Evolutionary conservation across 2,329 filamentous ascomycete species (phyloP).

Genomic region (Ophiosphaerella korrae): DNA sequence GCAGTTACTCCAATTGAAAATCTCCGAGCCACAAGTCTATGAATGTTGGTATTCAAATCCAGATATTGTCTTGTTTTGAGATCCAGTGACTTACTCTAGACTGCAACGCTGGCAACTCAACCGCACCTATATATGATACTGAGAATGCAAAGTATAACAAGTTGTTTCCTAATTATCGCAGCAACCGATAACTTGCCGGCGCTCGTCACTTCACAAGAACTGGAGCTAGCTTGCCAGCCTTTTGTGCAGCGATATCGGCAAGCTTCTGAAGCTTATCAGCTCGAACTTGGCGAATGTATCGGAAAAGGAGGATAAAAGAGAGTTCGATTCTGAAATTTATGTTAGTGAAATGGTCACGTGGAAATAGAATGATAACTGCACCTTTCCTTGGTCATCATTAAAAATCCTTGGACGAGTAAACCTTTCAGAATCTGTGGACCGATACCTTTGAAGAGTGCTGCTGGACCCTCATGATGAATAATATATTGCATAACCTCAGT

Average conservation of each 20-base stretch:
- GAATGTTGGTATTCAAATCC: background rate
- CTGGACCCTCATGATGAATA: conserved; percentile 79
- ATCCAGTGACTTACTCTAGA: background rate
- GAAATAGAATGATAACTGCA: conserved; percentile 48
- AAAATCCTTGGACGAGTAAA: conserved; percentile 86
- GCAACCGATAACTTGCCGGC: background rate
- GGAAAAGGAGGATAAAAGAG: conserved; percentile 82
- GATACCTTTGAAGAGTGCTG: conserved; percentile 95
- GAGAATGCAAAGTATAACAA: conserved; percentile 4
- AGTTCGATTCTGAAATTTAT: conserved; percentile 75
- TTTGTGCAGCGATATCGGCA: conserved; percentile 66
- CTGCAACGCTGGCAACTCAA: background rate
- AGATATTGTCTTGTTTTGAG: background rate
- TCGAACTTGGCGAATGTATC: conserved; percentile 75
- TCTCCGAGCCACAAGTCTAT: background rate
- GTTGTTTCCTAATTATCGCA: background rate
- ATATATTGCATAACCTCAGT: conserved; percentile 95
- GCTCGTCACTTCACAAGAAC: conserved; percentile 37
- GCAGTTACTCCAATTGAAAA: background rate
- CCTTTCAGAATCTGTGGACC: conserved; percentile 93
- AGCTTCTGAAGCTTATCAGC: conserved; percentile 72
- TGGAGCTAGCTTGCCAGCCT: conserved; percentile 46
- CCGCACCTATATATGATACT: background rate
- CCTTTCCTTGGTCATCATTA: conserved; percentile 99
- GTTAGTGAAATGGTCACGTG: conserved; percentile 10